A percentile compares a stretch with the other conserved stretches of the same genome.
Evolutionary conservation across 139 green algal genomes (phyloP).

Genomic region (Tetraselmis chui): DNA sequence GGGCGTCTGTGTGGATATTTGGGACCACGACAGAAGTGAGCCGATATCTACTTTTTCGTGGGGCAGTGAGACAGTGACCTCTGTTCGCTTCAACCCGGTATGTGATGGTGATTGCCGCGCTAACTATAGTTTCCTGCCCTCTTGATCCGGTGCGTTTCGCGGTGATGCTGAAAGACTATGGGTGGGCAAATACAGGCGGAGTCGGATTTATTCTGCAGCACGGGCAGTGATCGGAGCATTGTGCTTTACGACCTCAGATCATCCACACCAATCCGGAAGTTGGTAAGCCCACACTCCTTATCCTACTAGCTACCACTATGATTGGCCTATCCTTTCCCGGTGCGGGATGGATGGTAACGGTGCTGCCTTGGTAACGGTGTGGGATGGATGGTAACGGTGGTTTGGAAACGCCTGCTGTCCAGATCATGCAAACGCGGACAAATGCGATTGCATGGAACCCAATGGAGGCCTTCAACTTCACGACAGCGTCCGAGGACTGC

Average conservation of each 20-base stretch:
- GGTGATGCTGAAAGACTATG: no score
- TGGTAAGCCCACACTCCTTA: slow-evolving; percentile 64
- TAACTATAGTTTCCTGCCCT: neutral
- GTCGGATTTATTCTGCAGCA: slow-evolving; percentile 83
- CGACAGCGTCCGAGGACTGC: slow-evolving; percentile 89
- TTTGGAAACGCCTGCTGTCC: no score
- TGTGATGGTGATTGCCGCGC: neutral
- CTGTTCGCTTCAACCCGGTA: slow-evolving; percentile 90
- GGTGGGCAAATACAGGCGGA: no score
- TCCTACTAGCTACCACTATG: no score
- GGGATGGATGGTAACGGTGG: no score
- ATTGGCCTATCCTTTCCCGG: no score
- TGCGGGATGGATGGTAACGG: no score
- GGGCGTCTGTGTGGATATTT: slow-evolving; percentile 67
- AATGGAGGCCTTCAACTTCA: slow-evolving; percentile 98
- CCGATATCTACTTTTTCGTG: slow-evolving; percentile 82
- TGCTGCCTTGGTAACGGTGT: no score
- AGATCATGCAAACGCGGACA: slow-evolving; percentile 64
- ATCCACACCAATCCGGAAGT: slow-evolving; percentile 78
- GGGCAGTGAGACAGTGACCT: slow-evolving; percentile 81
- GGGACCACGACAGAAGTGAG: slow-evolving; percentile 79
- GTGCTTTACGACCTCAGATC: slow-evolving; percentile 90
- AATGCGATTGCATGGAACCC: slow-evolving; percentile 96
- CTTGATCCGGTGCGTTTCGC: no score
- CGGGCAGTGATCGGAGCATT: slow-evolving; percentile 83